These are phyloP conservation scores for Colletotrichum filicis DNA, from an alignment of 2,329 filamentous ascomycete genomes.

Conservation along the genomic window DNA sequence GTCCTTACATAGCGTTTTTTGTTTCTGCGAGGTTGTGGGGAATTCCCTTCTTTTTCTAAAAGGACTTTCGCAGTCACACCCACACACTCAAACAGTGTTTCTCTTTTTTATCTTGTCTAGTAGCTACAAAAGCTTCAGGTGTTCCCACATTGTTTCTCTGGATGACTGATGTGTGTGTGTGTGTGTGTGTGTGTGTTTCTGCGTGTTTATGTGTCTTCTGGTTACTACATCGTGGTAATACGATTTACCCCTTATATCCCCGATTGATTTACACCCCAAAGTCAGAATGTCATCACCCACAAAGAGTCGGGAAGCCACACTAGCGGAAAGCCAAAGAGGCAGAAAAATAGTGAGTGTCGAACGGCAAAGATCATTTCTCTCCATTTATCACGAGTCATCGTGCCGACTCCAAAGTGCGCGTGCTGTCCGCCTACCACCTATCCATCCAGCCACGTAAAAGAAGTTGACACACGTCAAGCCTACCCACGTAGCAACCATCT, in stretches of 20 bases:
- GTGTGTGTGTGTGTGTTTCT: neutral
- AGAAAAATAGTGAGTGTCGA: too few species aligned
- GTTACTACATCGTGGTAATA: neutral
- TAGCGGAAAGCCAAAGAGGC: too few species aligned
- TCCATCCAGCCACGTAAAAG: too few species aligned
- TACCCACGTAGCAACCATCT: too few species aligned
- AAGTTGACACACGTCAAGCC: too few species aligned
- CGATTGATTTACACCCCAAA: neutral
- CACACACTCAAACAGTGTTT: neutral
- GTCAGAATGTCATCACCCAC: neutral
- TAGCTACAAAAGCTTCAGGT: neutral
- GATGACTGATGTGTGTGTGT: neutral
- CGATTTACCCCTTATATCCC: neutral
- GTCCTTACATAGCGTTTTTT: neutral
- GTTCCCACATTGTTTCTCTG: neutral
- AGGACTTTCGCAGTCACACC: neutral
- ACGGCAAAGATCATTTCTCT: too few species aligned
- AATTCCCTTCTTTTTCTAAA: neutral
- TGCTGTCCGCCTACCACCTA: too few species aligned
- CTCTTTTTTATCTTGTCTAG: neutral
- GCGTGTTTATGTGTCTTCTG: neutral
- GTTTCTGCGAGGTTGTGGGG: neutral
- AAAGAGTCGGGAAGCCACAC: too few species aligned
- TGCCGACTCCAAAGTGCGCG: too few species aligned
- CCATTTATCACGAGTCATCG: too few species aligned